Conservation (phyloP, 805 yeast genomes). For the Dipodascus geniculatus region DNA sequence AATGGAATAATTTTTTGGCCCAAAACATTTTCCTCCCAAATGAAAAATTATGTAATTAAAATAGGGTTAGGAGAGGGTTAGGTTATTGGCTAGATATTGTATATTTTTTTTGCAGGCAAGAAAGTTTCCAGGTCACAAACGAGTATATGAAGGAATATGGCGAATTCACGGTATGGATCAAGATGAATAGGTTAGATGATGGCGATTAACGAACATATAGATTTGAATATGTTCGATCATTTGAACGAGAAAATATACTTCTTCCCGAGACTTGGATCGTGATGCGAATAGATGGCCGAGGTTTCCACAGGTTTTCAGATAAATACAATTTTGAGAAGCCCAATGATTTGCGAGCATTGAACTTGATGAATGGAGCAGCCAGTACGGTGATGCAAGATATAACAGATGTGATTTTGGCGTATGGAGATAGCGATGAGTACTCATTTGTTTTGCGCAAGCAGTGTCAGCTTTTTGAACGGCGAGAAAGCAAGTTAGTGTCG, state of each 20-base stretch:
- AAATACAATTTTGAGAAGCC: conserved; percentile 75
- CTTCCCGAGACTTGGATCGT: conserved; percentile 76
- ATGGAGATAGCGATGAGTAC: conserved; percentile 94
- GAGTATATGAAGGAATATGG: conserved; percentile 29
- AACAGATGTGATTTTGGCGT: conserved; percentile 68
- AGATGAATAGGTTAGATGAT: background rate
- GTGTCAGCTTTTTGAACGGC: conserved; percentile 65
- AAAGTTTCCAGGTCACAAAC: too few relatives aligned
- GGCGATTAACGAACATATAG: conserved; percentile 17
- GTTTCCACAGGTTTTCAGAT: conserved; percentile 75
- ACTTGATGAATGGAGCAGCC: conserved; percentile 77
- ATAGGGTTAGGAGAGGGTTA: background rate
- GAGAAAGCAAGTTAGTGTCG: conserved; percentile 71
- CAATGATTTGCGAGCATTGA: conserved; percentile 67
- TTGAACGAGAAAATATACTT: conserved; percentile 62
- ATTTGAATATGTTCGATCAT: conserved; percentile 74
- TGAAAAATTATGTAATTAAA: too few relatives aligned
- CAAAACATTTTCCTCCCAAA: background rate
- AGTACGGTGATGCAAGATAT: conserved; percentile 46
- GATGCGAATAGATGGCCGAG: conserved; percentile 84
- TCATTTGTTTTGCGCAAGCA: conserved; percentile 62
- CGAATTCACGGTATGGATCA: conserved; percentile 34
- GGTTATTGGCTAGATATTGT: background rate
- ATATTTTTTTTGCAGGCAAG: background rate
- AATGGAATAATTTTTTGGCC: background rate